Conservation (phyloP, 208 protist genomes). For the Trypanosomatidae sp. region DNA sequence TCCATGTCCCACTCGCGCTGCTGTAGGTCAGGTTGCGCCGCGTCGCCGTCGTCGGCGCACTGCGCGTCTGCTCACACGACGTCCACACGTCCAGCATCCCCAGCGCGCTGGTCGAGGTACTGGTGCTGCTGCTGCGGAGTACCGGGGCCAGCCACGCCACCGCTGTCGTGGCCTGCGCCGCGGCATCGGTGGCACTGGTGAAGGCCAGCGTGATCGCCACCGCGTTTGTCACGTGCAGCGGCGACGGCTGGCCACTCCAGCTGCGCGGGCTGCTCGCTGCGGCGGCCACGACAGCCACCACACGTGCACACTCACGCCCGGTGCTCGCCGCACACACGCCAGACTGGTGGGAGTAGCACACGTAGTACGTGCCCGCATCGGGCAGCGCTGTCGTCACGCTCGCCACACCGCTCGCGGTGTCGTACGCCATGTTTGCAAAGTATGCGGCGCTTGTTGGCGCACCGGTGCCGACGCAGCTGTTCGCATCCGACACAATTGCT, state of each 20-base stretch:
- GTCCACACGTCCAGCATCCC: conserved; percentile 58
- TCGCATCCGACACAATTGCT: conserved; percentile 42
- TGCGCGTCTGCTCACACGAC: conserved; percentile 31
- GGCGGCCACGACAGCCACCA: conserved; percentile 70
- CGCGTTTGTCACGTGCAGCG: conserved; percentile 52
- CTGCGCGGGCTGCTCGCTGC: conserved; percentile 38
- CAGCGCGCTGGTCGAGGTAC: too few species aligned
- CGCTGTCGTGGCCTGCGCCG: conserved; percentile 20
- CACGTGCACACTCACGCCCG: conserved; percentile 64
- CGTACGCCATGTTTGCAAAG: conserved; percentile 32
- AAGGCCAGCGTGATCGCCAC: conserved; percentile 39
- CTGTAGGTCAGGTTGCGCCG: conserved; percentile 36
- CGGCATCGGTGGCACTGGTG: conserved; percentile 16
- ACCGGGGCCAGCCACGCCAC: conserved; percentile 43
- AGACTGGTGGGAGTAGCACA: conserved; percentile 73
- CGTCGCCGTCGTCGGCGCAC: not conserved
- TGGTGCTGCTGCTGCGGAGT: too few species aligned
- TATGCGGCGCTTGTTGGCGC: conserved; percentile 31
- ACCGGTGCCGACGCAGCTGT: conserved; percentile 44
- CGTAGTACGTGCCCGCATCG: conserved; percentile 57
- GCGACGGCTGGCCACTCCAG: conserved; percentile 54
- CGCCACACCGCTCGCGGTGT: conserved; percentile 10
- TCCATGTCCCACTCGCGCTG: conserved; percentile 25
- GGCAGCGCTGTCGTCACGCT: conserved; percentile 51
- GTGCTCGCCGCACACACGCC: conserved; percentile 31